Conservation (phyloP, 1,284 basidiomycete species). For the Cryptococcus sp. region DNA sequence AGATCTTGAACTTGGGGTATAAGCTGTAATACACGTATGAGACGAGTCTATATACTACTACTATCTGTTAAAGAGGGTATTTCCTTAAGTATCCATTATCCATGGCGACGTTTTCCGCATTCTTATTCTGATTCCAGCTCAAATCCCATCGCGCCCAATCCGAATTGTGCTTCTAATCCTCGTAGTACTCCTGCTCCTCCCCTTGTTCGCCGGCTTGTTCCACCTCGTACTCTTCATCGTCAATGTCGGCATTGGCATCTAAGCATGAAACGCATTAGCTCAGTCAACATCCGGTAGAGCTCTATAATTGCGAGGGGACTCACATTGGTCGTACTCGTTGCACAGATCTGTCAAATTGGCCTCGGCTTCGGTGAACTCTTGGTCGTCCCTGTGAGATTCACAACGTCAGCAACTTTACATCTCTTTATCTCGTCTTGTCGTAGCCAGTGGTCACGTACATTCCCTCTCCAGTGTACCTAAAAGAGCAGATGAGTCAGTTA, state of each 20-base stretch:
- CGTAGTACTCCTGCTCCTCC: conserved; percentile 15
- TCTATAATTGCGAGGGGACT: conserved; percentile 9
- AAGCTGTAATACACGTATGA: no score
- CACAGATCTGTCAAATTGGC: conserved; percentile 50
- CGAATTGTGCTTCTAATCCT: conserved; percentile 9
- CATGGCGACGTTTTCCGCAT: no score
- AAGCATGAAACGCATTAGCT: background rate
- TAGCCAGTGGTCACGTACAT: conserved; percentile 58
- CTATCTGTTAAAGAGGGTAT: no score
- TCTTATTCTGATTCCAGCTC: no score
- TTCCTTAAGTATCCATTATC: no score
- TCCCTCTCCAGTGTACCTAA: conserved; percentile 75
- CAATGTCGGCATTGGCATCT: conserved; percentile 37
- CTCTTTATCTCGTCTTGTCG: background rate
- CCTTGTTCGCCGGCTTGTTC: conserved; percentile 5
- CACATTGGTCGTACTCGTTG: conserved; percentile 49
- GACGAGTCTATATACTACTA: no score
- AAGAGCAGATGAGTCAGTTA: no score
- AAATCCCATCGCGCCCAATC: no score
- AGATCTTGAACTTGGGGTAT: no score
- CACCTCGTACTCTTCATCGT: conserved; percentile 34
- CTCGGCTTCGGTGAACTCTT: conserved; percentile 80
- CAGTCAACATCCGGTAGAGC: background rate
- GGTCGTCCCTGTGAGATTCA: conserved; percentile 58
- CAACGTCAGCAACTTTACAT: background rate